These are phyloP conservation scores for Strobilomyces dryophilus DNA, from an alignment of 768 basidiomycete genomes.

Conservation along the genomic window DNA sequence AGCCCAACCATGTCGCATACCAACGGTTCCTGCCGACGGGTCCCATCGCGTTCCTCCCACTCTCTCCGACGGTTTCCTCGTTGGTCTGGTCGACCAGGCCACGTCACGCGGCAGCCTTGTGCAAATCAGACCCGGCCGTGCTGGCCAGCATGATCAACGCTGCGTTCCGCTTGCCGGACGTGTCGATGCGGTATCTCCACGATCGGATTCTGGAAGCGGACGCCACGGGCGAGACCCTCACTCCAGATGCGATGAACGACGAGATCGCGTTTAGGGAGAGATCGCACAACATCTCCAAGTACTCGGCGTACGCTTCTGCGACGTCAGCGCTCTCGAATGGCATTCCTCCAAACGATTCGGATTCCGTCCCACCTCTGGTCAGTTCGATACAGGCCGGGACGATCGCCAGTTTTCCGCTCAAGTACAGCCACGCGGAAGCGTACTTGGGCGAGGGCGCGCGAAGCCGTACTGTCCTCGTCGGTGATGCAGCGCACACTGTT, in stretches of 20 bases:
- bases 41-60: slow-evolving; percentile 91
- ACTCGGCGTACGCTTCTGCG: slow-evolving; percentile 60
- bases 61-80: slow-evolving; percentile 73
- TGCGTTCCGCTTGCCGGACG: slow-evolving; percentile 79
- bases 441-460: slow-evolving; percentile 75
- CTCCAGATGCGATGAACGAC: slow-evolving; percentile 44
- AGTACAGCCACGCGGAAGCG: slow-evolving; percentile 78
- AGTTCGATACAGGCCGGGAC: slow-evolving; percentile 64
- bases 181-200: slow-evolving; percentile 68
- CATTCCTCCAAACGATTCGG: slow-evolving; percentile 58
- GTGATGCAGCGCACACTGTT: slow-evolving; percentile 93
- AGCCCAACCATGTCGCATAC: slow-evolving; percentile 76
- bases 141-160: slow-evolving; percentile 81
- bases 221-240: slow-evolving; percentile 41
- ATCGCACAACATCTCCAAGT: slow-evolving; percentile 59
- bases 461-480: slow-evolving; percentile 79
- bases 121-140: slow-evolving; percentile 57
- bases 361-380: slow-evolving; percentile 72
- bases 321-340: slow-evolving; percentile 35
- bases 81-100: slow-evolving; percentile 94
- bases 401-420: slow-evolving; percentile 86
- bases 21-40: slow-evolving; percentile 95
- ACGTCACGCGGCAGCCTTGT: slow-evolving; percentile 65
- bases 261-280: slow-evolving; percentile 74
- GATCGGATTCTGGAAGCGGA: slow-evolving; percentile 55